A percentile compares a stretch with the other conserved stretches of the same genome.
These are phyloP conservation scores for Phytophthora lateralis DNA, from an alignment of 352 stramenopile species.

Conservation along the genomic window DNA sequence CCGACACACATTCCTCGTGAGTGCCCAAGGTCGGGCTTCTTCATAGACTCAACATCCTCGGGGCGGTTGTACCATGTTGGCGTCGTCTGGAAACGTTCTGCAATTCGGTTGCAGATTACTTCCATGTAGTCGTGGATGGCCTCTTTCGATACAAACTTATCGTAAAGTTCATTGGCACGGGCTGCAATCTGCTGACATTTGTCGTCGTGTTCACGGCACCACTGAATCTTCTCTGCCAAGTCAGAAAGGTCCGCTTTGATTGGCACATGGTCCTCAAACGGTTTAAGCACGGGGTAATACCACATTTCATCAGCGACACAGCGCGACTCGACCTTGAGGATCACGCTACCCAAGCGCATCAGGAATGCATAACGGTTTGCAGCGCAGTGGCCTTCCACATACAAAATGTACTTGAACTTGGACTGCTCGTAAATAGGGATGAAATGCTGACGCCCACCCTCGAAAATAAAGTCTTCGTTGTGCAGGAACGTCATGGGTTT, in stretches of 20 bases:
- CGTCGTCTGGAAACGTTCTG: slow-evolving; percentile 82
- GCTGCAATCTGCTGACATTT: slow-evolving; percentile 95
- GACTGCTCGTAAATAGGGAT: slow-evolving; percentile 98
- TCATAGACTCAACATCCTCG: slow-evolving; percentile 55
- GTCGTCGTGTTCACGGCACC: slow-evolving; percentile 97
- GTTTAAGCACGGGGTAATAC: slow-evolving; percentile 96
- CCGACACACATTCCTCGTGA: slow-evolving; percentile 65
- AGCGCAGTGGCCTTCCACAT: slow-evolving; percentile 97
- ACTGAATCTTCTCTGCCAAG: slow-evolving; percentile 97
- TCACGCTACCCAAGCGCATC: slow-evolving; percentile 98
- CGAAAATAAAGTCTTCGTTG: slow-evolving; percentile 82
- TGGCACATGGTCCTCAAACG: slow-evolving; percentile 97
- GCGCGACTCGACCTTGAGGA: slow-evolving; percentile 94
- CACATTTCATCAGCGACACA: slow-evolving; percentile 98
- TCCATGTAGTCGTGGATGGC: slow-evolving; percentile 98
- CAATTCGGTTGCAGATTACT: slow-evolving; percentile 94
- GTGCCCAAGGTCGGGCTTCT: slow-evolving; percentile 61
- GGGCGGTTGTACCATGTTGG: slow-evolving; percentile 72
- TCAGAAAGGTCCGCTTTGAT: slow-evolving; percentile 97
- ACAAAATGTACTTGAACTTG: slow-evolving; percentile 97
- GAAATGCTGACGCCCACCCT: slow-evolving; percentile 94
- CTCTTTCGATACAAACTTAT: slow-evolving; percentile 91
- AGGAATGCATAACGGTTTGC: slow-evolving; percentile 99
- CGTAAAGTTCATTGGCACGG: slow-evolving; percentile 94
- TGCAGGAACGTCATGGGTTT: slow-evolving; percentile 95